A percentile compares a stretch with the other conserved stretches of the same genome.
phyloP scores from a whole-genome alignment of 192 early-diverging fungal species.

The Oehlia diaphana region DNA sequence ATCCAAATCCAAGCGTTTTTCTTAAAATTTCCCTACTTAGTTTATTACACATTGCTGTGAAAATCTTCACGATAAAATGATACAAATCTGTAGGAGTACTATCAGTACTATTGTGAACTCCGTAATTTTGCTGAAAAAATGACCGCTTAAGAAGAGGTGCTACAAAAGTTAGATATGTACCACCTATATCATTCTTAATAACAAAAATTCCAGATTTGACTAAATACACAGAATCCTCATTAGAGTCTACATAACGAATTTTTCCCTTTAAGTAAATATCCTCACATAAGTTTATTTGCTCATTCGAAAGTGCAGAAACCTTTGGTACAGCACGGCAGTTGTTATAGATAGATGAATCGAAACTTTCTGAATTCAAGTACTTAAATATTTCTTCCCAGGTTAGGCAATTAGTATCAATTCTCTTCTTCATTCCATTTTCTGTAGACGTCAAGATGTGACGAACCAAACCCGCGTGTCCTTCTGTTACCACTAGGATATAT shows the following conservation, averaged over 20 bases:
- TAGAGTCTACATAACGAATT: not conserved
- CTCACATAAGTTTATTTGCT: not conserved
- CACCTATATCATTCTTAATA: too few relatives aligned
- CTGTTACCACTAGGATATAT: not conserved
- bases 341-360: not conserved
- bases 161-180: too few relatives aligned
- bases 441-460: not conserved
- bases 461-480: too few relatives aligned
- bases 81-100: too few relatives aligned
- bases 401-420: not conserved
- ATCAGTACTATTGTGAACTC: too few relatives aligned
- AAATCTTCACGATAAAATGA: too few relatives aligned
- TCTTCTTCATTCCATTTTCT: not conserved
- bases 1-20: not conserved
- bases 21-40: slow-evolving; percentile 3
- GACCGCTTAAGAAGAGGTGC: too few relatives aligned
- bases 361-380: not conserved
- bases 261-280: slow-evolving; percentile 7
- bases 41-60: too few relatives aligned
- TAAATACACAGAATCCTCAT: too few relatives aligned
- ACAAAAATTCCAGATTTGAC: too few relatives aligned
- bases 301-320: not conserved
- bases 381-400: slow-evolving; percentile 1
- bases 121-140: too few relatives aligned
- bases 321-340: not conserved